Conservation (phyloP, 2,329 filamentous ascomycete species). For the Stagonosporopsis cucurbitacearum region DNA sequence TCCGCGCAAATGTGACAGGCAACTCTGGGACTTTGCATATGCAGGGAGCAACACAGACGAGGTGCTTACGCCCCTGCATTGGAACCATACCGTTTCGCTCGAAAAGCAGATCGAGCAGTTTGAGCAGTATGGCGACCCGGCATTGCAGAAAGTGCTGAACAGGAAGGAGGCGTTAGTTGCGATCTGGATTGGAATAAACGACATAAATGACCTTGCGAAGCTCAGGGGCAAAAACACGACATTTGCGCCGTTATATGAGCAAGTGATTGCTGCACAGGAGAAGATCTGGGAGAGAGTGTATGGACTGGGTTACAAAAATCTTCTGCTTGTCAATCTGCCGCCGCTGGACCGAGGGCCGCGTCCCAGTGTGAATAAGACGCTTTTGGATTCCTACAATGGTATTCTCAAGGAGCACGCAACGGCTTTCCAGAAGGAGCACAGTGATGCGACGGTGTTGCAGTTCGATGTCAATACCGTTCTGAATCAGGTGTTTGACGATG, state of each 20-base stretch:
- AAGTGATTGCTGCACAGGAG: slow-evolving; percentile 53
- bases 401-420: slow-evolving; percentile 46
- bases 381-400: slow-evolving; percentile 55
- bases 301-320: slow-evolving; percentile 53
- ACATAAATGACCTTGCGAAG: slow-evolving; percentile 59
- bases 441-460: slow-evolving; percentile 48
- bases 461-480: slow-evolving; percentile 56
- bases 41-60: slow-evolving; percentile 59
- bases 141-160: slow-evolving; percentile 44
- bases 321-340: slow-evolving; percentile 45
- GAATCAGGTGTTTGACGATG: slow-evolving; percentile 52
- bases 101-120: slow-evolving; percentile 61
- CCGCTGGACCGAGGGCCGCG: slow-evolving; percentile 14
- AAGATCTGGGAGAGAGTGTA: slow-evolving; percentile 52
- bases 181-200: slow-evolving; percentile 65
- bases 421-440: slow-evolving; percentile 43
- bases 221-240: slow-evolving; percentile 46
- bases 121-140: slow-evolving; percentile 53
- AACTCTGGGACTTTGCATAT: slow-evolving; percentile 65
- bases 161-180: slow-evolving; percentile 54
- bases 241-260: slow-evolving; percentile 56
- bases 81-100: slow-evolving; percentile 58
- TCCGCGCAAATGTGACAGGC: slow-evolving; percentile 53
- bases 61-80: slow-evolving; percentile 55
- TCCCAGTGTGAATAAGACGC: slow-evolving; percentile 25